Evolutionary conservation across 306 rosid genomes (phyloP).

Genomic region (Sphenostylis stenocarpa): DNA sequence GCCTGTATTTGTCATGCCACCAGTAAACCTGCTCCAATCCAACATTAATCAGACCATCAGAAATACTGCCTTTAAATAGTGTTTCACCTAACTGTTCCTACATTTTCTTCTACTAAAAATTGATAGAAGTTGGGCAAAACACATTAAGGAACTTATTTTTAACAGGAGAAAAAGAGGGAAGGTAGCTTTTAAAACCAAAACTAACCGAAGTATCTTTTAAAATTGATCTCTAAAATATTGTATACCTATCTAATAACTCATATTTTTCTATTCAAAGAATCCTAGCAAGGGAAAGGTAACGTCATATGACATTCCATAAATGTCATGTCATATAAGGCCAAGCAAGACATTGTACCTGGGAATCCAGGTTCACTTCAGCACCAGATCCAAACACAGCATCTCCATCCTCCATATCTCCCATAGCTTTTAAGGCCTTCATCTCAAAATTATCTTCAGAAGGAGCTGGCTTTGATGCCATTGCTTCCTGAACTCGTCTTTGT

Average conservation of each 20-base stretch:
- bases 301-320: not conserved
- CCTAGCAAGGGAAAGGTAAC: not conserved
- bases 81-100: not conserved
- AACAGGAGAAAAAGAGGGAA: too few species aligned
- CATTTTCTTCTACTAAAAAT: not conserved
- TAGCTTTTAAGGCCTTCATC: constrained; percentile 83
- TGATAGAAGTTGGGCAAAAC: not conserved
- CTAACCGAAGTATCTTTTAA: not conserved
- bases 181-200: not conserved
- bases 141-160: not conserved
- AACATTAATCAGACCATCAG: constrained; percentile 17
- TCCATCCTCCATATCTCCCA: constrained; percentile 98
- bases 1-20: constrained; percentile 98
- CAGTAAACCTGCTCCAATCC: constrained; percentile 80
- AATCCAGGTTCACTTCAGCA: constrained; percentile 90
- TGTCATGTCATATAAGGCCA: not conserved
- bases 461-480: constrained; percentile 77
- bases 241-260: not conserved
- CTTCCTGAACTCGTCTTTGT: constrained; percentile 76
- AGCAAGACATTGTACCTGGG: constrained; percentile 62
- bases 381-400: constrained; percentile 92
- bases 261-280: not conserved
- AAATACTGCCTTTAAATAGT: not conserved
- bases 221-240: not conserved
- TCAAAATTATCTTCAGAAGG: constrained; percentile 84